Evolutionary conservation across 495 filamentous ascomycete genomes (phyloP), one percentile per base, ranked within the genome.

Genomic region (Penicillium bialowiezense): DNA sequence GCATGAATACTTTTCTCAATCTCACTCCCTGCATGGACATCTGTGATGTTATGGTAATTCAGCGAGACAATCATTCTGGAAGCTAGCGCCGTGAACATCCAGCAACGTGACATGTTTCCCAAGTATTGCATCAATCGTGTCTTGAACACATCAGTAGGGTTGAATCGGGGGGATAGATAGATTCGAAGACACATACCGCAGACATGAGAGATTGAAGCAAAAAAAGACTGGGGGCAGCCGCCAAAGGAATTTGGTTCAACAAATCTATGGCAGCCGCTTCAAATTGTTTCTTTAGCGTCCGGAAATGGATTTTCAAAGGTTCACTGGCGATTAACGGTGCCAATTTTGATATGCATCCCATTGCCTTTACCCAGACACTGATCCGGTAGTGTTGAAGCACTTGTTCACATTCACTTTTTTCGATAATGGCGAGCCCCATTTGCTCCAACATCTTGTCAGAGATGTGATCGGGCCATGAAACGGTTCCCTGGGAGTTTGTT

Each of bases 401-500:
- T 17, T 60, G 56, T 19, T 60, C 64, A 15, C 29, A 60, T 23
- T 58, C 62, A 37, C 40, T 59, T 15, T 43, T 32, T 9, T 63
- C 58, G 4, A 67, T 56, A 15, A 65, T 59, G 1, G 56, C 56
- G 13, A 65, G 50, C 1, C 59, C 59, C 64, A 67, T 65, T 15
- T 46, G 51, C 35, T 65, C 64, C 32, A 67, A 34, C 4, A 43
- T 48, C 7, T 48, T 51, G 10, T 58, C 50, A 5, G 59, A 59
- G n/a, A 67, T 60, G 23, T 65, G 64, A 35, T 67, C 64, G 20
- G 64, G 64, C 62, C 62, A 67, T 8, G 29, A 32, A 12, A 56
- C 18, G 15, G 52, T 56, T 19, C 57, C 57, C 20, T 64, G 60
- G 6, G 60, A 61, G 14, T 47, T 64, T 4, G 60, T 64, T 39